Evolutionary conservation across 371 early-diverging fungal genomes (phyloP).

Genomic region (Apophysomyces trapeziformis): DNA sequence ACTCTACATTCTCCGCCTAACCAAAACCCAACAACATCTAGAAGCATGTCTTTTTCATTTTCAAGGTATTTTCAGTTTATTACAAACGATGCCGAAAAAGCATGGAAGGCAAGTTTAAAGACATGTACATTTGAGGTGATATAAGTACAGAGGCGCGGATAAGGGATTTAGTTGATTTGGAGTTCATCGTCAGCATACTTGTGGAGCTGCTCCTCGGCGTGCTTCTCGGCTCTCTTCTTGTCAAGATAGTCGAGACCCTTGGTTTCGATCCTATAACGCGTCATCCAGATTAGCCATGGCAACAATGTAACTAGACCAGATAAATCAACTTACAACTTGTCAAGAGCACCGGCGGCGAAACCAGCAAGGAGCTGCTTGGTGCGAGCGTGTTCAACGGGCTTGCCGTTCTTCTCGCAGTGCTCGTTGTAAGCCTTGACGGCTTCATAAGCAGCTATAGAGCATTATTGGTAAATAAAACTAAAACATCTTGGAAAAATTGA

Average conservation of each 20-base stretch:
- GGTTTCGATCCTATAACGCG: conserved; percentile 30
- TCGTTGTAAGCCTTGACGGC: conserved; percentile 46
- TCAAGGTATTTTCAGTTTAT: conserved; percentile 1
- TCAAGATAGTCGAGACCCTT: conserved; percentile 47
- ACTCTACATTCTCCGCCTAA: not conserved
- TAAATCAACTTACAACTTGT: conserved; percentile 37
- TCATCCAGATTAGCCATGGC: no score
- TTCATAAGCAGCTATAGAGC: conserved; percentile 34
- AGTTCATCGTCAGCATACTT: conserved; percentile 26
- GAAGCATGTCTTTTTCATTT: not conserved
- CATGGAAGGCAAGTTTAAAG: not conserved
- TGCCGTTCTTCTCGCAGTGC: conserved; percentile 44
- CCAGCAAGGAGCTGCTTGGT: conserved; percentile 56
- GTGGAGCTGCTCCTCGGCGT: conserved; percentile 36
- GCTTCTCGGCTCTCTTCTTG: conserved; percentile 37
- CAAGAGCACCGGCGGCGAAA: conserved; percentile 50
- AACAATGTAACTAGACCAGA: not conserved
- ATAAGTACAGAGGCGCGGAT: conserved; percentile 1
- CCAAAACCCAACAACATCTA: not conserved
- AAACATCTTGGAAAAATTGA: no score
- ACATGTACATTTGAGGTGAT: conserved; percentile 8
- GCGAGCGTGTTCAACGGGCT: conserved; percentile 41
- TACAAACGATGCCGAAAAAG: not conserved
- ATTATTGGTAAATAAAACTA: not conserved
- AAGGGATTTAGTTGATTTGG: not conserved